phyloP scores from a whole-genome alignment of 352 stramenopile species.

The Globisporangium middletonii region DNA sequence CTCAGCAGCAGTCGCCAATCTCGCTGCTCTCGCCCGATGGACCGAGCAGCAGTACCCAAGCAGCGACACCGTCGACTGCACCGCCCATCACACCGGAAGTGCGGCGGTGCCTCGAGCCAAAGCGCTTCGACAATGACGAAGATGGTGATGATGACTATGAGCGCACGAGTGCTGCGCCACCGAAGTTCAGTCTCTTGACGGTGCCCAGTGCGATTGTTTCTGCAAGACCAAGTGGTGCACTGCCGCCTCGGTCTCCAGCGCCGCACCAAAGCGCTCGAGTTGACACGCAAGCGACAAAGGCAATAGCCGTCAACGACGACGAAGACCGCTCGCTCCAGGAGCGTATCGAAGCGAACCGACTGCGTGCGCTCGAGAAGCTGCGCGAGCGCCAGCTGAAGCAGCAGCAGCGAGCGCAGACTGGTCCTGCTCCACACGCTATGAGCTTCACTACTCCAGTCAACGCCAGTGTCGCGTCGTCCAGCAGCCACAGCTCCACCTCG shows the following conservation, averaged over 20 bases:
- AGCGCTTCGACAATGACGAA: background rate
- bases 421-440: background rate
- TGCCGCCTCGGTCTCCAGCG: background rate
- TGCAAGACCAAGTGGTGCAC: background rate
- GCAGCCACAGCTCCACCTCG: no score
- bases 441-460: background rate
- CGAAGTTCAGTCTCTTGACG: constrained; percentile 10
- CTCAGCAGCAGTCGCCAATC: constrained; percentile 8
- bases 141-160: constrained; percentile 14
- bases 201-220: background rate
- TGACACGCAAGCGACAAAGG: background rate
- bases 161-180: background rate
- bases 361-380: constrained; percentile 54
- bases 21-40: constrained; percentile 7
- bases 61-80: background rate
- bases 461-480: background rate
- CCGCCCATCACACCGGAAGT: background rate
- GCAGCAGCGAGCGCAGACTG: constrained; percentile 4
- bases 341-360: constrained; percentile 67
- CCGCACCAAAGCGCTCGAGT: no score
- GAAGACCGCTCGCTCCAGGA: constrained; percentile 22
- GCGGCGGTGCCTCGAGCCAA: background rate
- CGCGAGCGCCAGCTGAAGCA: constrained; percentile 29
- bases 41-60: background rate
- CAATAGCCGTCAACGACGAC: background rate